phyloP scores from a whole-genome alignment of 768 basidiomycete species.

The Collybia mongolica region DNA sequence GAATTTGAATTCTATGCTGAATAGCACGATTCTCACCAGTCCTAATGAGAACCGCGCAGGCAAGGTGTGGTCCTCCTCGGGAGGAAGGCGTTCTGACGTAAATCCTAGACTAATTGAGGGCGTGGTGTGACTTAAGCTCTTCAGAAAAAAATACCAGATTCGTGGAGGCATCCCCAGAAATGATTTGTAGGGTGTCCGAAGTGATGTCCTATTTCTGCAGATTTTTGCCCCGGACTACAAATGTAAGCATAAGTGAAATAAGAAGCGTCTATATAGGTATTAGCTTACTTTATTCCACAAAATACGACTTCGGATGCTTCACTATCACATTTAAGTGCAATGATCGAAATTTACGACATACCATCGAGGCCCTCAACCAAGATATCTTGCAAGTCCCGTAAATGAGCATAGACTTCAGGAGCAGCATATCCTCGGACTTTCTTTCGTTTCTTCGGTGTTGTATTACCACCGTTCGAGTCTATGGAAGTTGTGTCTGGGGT shows the following conservation, averaged over 20 bases:
- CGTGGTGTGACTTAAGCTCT: background rate
- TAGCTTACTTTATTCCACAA: slow-evolving; percentile 78
- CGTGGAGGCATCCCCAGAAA: slow-evolving; percentile 74
- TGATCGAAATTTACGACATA: slow-evolving; percentile 28
- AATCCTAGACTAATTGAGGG: slow-evolving; percentile 42
- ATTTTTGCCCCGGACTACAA: slow-evolving; percentile 63
- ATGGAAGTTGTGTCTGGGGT: no score
- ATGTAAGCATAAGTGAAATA: background rate
- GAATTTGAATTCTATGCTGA: no score
- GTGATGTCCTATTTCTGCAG: slow-evolving; percentile 72
- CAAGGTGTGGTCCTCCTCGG: slow-evolving; percentile 60
- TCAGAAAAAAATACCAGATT: slow-evolving; percentile 46
- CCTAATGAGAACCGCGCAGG: slow-evolving; percentile 61
- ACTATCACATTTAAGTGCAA: background rate
- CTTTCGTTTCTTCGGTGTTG: slow-evolving; percentile 21
- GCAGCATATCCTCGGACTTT: slow-evolving; percentile 43
- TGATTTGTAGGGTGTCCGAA: slow-evolving; percentile 81
- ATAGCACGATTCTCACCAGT: slow-evolving; percentile 45
- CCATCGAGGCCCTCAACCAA: slow-evolving; percentile 55
- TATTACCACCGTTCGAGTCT: background rate
- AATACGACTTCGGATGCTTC: slow-evolving; percentile 62
- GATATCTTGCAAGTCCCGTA: slow-evolving; percentile 51
- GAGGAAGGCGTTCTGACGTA: slow-evolving; percentile 48
- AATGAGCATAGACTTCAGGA: slow-evolving; percentile 52
- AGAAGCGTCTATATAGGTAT: background rate